Evolutionary conservation across 1,284 basidiomycete species (phyloP).

Genomic region (Phellinidium pouzarii): DNA sequence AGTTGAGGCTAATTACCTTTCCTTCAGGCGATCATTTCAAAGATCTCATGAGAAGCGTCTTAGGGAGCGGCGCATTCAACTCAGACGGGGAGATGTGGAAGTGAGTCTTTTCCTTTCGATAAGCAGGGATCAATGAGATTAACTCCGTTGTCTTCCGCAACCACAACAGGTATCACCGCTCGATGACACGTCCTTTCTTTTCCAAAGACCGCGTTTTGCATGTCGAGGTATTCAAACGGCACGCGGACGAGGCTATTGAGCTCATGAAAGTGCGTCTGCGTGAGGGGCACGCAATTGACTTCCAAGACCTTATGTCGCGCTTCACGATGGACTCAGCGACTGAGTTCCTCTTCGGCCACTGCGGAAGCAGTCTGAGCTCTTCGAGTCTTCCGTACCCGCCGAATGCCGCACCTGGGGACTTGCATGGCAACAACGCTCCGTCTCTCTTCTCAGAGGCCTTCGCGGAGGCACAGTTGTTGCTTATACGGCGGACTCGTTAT

Average conservation of each 20-base stretch:
- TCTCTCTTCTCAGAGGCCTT: constrained; percentile 14
- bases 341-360: constrained; percentile 34
- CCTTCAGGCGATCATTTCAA: constrained; percentile 25
- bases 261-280: constrained; percentile 31
- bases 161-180: constrained; percentile 22
- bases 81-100: constrained; percentile 40
- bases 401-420: constrained; percentile 8
- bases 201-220: constrained; percentile 24
- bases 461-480: constrained; percentile 32
- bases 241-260: constrained; percentile 26
- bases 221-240: constrained; percentile 23
- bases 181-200: constrained; percentile 26
- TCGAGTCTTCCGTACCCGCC: constrained; percentile 29
- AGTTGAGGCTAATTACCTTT: neutral
- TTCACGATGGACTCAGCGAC: constrained; percentile 36
- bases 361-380: constrained; percentile 28
- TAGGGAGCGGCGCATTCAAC: constrained; percentile 46
- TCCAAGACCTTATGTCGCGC: constrained; percentile 33
- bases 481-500: constrained; percentile 33
- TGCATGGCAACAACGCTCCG: neutral
- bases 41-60: constrained; percentile 31
- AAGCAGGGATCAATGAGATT: neutral
- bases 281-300: constrained; percentile 43
- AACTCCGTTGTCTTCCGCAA: neutral
- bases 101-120: constrained; percentile 17